Evolutionary conservation across 139 green algal species (phyloP), one percentile per base, ranked within the genome.

Genomic region (Coccomyxa sp.): DNA sequence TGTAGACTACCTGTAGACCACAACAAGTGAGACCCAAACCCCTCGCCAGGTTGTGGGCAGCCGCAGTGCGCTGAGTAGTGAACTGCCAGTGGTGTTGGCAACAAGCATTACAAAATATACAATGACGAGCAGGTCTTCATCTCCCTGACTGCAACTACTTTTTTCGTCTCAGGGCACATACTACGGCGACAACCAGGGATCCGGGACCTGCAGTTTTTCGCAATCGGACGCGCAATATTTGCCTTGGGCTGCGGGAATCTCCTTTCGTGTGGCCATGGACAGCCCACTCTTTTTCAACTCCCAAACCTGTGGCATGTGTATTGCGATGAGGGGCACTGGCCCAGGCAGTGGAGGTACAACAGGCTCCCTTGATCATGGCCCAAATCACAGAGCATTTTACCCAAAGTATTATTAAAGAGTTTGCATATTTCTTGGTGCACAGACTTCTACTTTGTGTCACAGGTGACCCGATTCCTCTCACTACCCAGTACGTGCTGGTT

Each of bases 291-390:
- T 67, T 13, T 67, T 66, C 16, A 32, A 27, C 3, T 58, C 31
- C 38, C 32, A 85, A 10, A 57, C 82, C 23, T 86, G 82, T 80
- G 82, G 82, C 60, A 79, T 82, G 77, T 86, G 82, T 51, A 58
- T 86, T 21, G 82, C 82, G 45, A 82, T 80, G 17, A 38, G 58
- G 18, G 82, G 82, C 17, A 79, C 66, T 17, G 77, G 77, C 9
- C 63, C 77, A 58, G 82, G 82, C 78, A 45, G 23, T 57, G 74
- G 74, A 78, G 74, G 74, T 78, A 78, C 11, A 32, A 45, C 14
- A 75, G 21, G 25, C 38, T 71, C 10, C 77, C 27, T 7, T 79
- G 25, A 14, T 67, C 16, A 51, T 58, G 31, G 63, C 30, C 63
- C 80, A 78, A 58, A 18, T 27, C 23, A 28, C 17, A n/a, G 14